Percentiles rank a stretch among this genome's conserved stretches.
Evolutionary conservation across 148 eudicot species (phyloP).

Genomic region (Heliamphora exappendiculata): DNA sequence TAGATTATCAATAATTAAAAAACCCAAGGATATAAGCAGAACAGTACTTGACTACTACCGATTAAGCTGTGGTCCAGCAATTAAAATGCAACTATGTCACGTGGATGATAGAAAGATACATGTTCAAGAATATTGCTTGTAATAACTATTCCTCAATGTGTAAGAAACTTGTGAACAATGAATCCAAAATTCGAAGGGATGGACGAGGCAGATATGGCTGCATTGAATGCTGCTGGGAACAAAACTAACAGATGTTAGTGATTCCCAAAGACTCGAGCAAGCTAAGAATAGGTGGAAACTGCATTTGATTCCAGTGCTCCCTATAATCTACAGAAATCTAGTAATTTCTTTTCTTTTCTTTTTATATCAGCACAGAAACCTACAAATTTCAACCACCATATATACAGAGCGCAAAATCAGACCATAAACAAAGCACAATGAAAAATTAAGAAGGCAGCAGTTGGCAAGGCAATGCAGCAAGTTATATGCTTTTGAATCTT

Average conservation of each 20-base stretch:
- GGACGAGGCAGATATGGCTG: not conserved
- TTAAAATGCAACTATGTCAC: not conserved
- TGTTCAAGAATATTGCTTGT: not conserved
- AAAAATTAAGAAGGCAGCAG: too few species aligned
- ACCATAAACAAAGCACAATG: too few species aligned
- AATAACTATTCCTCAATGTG: not conserved
- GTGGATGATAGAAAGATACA: not conserved
- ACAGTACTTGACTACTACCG: not conserved
- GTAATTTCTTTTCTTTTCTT: too few species aligned
- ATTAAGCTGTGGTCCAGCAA: not conserved
- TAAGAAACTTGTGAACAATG: not conserved
- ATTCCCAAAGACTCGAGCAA: not conserved
- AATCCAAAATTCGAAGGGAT: not conserved
- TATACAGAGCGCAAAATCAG: too few species aligned
- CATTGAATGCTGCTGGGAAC: not conserved
- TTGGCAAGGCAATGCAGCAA: not conserved
- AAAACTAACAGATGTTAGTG: not conserved
- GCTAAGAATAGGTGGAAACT: not conserved
- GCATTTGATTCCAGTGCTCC: not conserved
- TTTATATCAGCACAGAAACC: too few species aligned
- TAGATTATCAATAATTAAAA: not conserved
- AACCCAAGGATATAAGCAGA: not conserved
- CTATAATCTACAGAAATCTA: not conserved
- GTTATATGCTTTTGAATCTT: not conserved
- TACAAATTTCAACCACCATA: too few species aligned